These are phyloP conservation scores for Trichoderma sp. DNA, from an alignment of 2,329 filamentous ascomycete species.

Conservation along the genomic window DNA sequence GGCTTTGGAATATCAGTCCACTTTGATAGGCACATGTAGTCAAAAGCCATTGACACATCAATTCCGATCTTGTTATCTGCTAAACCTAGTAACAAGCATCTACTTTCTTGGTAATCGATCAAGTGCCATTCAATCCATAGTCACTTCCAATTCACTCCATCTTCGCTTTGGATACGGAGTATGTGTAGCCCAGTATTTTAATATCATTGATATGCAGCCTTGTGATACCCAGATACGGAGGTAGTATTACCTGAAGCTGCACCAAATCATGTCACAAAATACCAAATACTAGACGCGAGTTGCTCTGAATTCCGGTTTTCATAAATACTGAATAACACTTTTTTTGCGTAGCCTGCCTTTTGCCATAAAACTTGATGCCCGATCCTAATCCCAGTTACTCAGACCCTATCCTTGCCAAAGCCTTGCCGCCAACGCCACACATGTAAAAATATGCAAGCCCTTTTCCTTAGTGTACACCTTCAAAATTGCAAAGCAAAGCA, in stretches of 20 bases:
- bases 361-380: neutral
- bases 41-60: neutral
- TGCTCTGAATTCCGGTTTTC: neutral
- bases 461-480: neutral
- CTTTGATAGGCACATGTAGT: neutral
- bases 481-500: neutral
- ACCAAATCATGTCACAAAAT: neutral
- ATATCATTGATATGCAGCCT: too few species aligned
- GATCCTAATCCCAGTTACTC: neutral
- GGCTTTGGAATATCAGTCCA: neutral
- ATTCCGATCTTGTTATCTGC: neutral
- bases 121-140: neutral
- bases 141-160: neutral
- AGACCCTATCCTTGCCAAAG: neutral
- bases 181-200: neutral
- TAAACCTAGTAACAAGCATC: neutral
- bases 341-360: neutral
- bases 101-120: neutral
- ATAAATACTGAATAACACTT: neutral
- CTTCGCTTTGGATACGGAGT: neutral
- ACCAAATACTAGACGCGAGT: neutral
- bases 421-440: constrained; percentile 5
- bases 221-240: neutral
- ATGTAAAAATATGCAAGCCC: neutral
- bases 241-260: neutral